Evolutionary conservation across 129 eudicot species (phyloP).

Genomic region (Artemisia annua): DNA sequence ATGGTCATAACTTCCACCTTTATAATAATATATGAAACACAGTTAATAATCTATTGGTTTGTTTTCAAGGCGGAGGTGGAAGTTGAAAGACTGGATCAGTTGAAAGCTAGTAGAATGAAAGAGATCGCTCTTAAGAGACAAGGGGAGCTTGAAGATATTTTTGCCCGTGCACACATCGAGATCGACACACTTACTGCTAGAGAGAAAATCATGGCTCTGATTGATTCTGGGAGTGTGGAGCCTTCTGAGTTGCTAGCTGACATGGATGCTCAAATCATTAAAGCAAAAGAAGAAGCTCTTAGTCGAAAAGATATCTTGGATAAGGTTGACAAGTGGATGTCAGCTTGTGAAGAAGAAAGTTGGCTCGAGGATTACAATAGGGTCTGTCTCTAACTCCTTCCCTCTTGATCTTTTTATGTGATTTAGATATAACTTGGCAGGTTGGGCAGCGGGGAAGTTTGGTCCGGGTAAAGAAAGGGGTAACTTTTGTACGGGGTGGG

Average conservation of each 20-base stretch:
- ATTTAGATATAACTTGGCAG: background rate
- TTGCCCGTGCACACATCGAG: constrained; percentile 77
- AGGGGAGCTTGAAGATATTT: constrained; percentile 86
- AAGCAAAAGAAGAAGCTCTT: constrained; percentile 90
- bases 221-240: constrained; percentile 86
- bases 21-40: background rate
- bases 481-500: no score
- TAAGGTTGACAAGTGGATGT: constrained; percentile 98
- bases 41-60: background rate
- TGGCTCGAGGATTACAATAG: constrained; percentile 99
- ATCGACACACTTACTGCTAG: constrained; percentile 78
- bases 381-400: constrained; percentile 43
- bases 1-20: no score
- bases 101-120: constrained; percentile 94
- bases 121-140: constrained; percentile 94
- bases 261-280: constrained; percentile 83
- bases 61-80: constrained; percentile 79
- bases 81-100: constrained; percentile 86
- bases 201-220: constrained; percentile 64
- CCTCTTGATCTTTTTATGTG: background rate
- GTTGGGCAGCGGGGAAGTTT: no score
- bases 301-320: constrained; percentile 95
- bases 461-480: no score
- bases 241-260: constrained; percentile 89
- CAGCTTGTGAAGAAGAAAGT: constrained; percentile 98